Base-by-base conservation (phyloP, 2,329 filamentous ascomycete species). In the Aspergillus unguis region DNA sequence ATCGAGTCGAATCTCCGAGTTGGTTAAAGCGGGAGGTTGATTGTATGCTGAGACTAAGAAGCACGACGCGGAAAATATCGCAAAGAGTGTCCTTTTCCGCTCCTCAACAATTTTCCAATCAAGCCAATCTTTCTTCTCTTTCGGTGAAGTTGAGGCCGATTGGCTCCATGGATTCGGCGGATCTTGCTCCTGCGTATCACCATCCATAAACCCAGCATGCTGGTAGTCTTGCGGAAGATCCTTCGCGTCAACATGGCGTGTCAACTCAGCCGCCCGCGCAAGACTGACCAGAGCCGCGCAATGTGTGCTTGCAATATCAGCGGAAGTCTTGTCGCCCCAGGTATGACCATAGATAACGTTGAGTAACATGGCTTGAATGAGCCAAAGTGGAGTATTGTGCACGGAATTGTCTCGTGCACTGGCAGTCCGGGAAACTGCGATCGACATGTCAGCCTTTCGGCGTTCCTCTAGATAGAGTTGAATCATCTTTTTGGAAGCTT, bases 311-410 rank as follows among this genome's bases (percentile, higher is more conserved):
- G 92, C 92, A 64, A 95, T 95, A 67, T 96, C 91, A 55, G 89
- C 90, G 25, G 90, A 88, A 49, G 85, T 86, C 74, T 95, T 92
- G 69, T 97, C 92, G 35, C 89, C 90, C 68, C 91, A 95, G 61
- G 95, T 95, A 70, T 96, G 90, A 10, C 92, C 92, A 67, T 96
- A 97, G 11, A 96, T 88, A 35, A 97, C 89, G 67, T 96, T 97
- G 46, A 99, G 80, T 6, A 97, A 78, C 92, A 97, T 97, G 0
- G 92, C 90, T 71, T 97, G 94, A 11, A 97, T 91, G 27, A 99
- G 80, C 92, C 92, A 97, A 37, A 96, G 80, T 0, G 92, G 92
- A 2, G 92, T 85, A 50, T 83, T 92, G 60, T 90, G 85, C 36
- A 85, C 81, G 11, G 84, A 79, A 45, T 80, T 80, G 53, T 90